Base-by-base conservation (phyloP, 139 green algal genomes). In the Ettlia oleoabundans region DNA sequence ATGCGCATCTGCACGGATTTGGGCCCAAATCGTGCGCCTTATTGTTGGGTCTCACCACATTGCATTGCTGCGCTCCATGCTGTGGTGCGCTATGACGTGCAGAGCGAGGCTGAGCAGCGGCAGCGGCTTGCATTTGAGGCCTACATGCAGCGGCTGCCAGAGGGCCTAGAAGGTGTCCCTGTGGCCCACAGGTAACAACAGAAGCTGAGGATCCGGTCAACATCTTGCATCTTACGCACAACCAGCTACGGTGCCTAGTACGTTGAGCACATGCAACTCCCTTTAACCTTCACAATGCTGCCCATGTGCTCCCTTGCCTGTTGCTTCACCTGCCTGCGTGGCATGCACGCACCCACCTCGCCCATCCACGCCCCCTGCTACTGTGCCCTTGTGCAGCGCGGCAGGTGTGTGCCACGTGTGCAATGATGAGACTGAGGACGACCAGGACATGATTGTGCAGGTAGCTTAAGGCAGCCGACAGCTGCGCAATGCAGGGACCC, bases 321-420 rank as follows among this genome's bases (percentile, higher is more conserved):
- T n/a, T n/a, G n/a, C n/a, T n/a, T n/a, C n/a, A n/a, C n/a, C n/a
- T n/a, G n/a, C n/a, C n/a, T n/a, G n/a, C n/a, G n/a, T n/a, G n/a
- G n/a, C n/a, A 10, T 58, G 47, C 13, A 15, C 15, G 47, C 47
- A 10, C 47, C 47, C 47, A 15, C 47, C 47, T 10, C 47, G 13
- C 10, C 47, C 15, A 15, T 10, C 15, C 21, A 32, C 18, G 21
- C 55, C 21, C 18, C 30, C 18, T 28, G 18, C 55, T 28, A 9
- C 18, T 28, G 18, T 15, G 18, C 18, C 30, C 18, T 28, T 5
- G 28, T 66, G 72, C 72, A 69, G 73, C 18, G n/a, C 38, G 2
- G 28, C 41, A 5, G 72, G 85, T 32, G 63, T 80, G 26, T 96
- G 92, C 84, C 80, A 94, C 55, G 88, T 92, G 21, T 96, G 92